Conservation (phyloP, 768 basidiomycete genomes). For the Tricholoma matsutake region DNA sequence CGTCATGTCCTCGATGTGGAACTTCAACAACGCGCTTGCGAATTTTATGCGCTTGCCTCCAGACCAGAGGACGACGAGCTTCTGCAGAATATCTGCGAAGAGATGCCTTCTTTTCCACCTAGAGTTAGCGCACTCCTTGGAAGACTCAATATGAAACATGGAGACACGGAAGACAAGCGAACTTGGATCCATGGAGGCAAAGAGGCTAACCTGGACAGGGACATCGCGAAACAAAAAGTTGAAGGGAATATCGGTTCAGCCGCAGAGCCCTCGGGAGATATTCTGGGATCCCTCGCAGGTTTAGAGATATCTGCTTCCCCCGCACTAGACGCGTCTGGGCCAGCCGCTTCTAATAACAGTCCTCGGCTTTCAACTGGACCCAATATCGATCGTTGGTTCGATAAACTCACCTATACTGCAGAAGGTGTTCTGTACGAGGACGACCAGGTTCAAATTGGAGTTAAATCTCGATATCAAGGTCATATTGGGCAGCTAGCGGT, state of each 20-base stretch:
- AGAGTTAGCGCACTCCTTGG: conserved; percentile 88
- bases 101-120: conserved; percentile 98
- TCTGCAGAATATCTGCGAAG: conserved; percentile 92
- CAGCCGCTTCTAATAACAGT: conserved; percentile 20
- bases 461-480: conserved; percentile 96
- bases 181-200: conserved; percentile 97
- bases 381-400: conserved; percentile 88
- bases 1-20: conserved; percentile 97
- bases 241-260: conserved; percentile 30
- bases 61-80: conserved; percentile 89
- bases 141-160: conserved; percentile 84
- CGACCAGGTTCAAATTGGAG: conserved; percentile 88
- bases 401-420: conserved; percentile 69
- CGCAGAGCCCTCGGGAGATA: conserved; percentile 42
- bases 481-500: conserved; percentile 92
- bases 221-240: conserved; percentile 52
- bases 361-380: conserved; percentile 63
- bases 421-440: conserved; percentile 98
- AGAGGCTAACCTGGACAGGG: conserved; percentile 81
- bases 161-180: conserved; percentile 91
- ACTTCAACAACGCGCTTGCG: conserved; percentile 97
- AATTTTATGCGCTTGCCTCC: conserved; percentile 86
- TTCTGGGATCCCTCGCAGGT: conserved; percentile 77
- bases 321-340: conserved; percentile 5
- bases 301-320: conserved; percentile 56